Evolutionary conservation across 208 protist species (phyloP), one percentile per base, ranked within the genome.

Genomic region (Jaenimonas drosophilae): DNA sequence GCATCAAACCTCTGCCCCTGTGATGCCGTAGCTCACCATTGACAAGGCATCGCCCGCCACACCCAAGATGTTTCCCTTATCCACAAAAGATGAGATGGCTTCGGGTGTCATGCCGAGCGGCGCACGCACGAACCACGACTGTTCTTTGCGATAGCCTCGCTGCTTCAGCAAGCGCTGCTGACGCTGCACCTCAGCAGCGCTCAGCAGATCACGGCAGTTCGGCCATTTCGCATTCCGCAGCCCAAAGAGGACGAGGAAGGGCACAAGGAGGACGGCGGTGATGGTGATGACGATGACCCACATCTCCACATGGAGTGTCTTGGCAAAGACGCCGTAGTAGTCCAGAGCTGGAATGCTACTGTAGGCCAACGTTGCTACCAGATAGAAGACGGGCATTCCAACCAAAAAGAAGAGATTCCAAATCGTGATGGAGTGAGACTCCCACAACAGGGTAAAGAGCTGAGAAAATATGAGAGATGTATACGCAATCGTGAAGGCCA

Each of bases 391-490:
- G 2, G 84, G 84, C 78, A 88, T 89, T 11, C 66, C 76, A 20
- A 87, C 21, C 11, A 92, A 60, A 40, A 42, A 56, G 25, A 88
- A 36, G 2, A 75, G 34, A 42, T 92, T 92, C 4, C 71, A 48
- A 33, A 61, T 53, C 7, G 88, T 95, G 14, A 95, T 49, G 2
- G 76, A 62, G 60, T 95, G 67, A 23, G 88, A 95, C 39, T 96
- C 84, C 19, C 85, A 50, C 44, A 89, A 65, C 29, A 97, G 39
- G 1, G 76, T 91, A 14, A 88, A 30, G 23, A 91, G 49, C 54
- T 96, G 91, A 19, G 88, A 76, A 11, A 94, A 30, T 31, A 97
- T 84, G 7, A 95, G 53, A 0, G 78, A 56, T 1, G 83, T 85
- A 64, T 96, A 97, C 14, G 85, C 69, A 5, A 94, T 62, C 16